Evolutionary conservation across 1,284 basidiomycete species (phyloP), one percentile per base, ranked within the genome.

Genomic region (Tilletia indica): DNA sequence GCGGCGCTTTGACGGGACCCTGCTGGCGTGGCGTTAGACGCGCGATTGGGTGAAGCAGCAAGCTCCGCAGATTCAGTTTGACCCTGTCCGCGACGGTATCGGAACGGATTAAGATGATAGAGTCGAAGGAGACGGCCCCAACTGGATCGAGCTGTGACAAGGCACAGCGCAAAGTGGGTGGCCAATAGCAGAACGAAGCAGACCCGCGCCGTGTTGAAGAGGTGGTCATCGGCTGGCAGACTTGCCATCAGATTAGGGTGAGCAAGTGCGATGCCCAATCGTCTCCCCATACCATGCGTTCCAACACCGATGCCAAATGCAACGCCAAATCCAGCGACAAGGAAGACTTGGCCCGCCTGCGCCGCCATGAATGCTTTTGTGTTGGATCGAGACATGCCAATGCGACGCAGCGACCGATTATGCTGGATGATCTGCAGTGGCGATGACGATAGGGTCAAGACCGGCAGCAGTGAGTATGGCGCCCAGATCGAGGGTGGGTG

Each of bases 361-460:
- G 81, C 80, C 5, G 71, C 72, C 19, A 80, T 61, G 61, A 83
- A 83, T 0, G 81, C 77, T 48, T 75, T 78, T 39, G 82, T 80
- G 64, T 83, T 83, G 4, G 78, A 80, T 3, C 79, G 75, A 21
- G 77, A 77, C 42, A 76, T 77, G 0, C 77, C 78, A 48, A 73
- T 81, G 3, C 82, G 71, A 31, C 77, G 74, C 49, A 83, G 68
- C 64, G 77, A 80, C 8, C 82, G 76, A 61, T 79, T 79, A 70
- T 83, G 82, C 0, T 78, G 77, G n/a, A 83, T 71, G 38, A 83
- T 81, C 58, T 83, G 82, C 31, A 80, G 72, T 12, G 82, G 81
- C n/a, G 77, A 78, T 3, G 78, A 76, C 36, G 79, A 81, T 4
- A 83, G 74, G 48, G 79, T 78, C 34, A 83, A 69, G 31, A 83